phyloP scores from a whole-genome alignment of 345 rosid species.

The Corchorus olitorius region DNA sequence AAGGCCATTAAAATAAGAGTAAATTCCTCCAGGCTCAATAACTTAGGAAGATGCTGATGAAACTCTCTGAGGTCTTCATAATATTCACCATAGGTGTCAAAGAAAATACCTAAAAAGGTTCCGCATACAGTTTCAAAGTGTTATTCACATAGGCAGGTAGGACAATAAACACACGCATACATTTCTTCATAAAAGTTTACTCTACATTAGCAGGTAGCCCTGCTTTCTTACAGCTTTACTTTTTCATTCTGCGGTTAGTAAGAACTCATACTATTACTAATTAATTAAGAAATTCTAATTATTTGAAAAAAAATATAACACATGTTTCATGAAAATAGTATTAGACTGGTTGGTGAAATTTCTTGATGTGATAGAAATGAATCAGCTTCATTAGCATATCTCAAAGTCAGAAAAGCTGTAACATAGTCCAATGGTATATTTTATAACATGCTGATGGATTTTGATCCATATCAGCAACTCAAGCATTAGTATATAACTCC shows the following conservation, averaged over 20 bases:
- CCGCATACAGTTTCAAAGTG: not conserved
- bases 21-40: slow-evolving; percentile 75
- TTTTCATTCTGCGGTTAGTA: not conserved
- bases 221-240: not conserved
- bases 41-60: slow-evolving; percentile 64
- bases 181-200: slow-evolving; percentile 4
- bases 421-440: not conserved
- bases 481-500: not conserved
- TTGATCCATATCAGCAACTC: not conserved
- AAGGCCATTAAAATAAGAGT: slow-evolving; percentile 87
- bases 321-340: not conserved
- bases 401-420: not conserved
- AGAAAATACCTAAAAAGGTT: slow-evolving; percentile 62
- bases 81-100: slow-evolving; percentile 88
- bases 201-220: not conserved
- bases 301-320: not conserved
- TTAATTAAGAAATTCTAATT: not conserved
- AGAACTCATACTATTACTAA: not conserved
- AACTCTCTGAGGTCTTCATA: slow-evolving; percentile 86
- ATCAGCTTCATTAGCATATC: not conserved
- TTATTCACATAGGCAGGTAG: not conserved
- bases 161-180: not conserved
- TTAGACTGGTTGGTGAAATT: not conserved
- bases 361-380: too few species aligned
- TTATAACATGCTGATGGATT: not conserved